Evolutionary conservation across 352 stramenopile species (phyloP), one percentile per base, ranked within the genome.

Genomic region (Pythium monospermum): DNA sequence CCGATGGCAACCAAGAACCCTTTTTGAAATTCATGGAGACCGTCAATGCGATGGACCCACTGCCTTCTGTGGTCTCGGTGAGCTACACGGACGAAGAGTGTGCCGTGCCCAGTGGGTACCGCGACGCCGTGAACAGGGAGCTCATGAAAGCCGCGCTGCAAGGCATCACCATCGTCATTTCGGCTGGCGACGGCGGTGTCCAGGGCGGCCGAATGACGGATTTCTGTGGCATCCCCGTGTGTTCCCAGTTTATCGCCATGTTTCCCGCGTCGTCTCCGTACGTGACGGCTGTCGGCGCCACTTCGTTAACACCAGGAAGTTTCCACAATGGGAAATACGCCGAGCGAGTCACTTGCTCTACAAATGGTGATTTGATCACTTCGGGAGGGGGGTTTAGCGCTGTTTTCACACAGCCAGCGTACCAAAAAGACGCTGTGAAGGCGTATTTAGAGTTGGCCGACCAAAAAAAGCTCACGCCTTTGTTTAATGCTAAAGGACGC

Each of bases 31-130:
- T 91, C 50, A 54, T 91, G 28, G 76, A 82, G 40, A 72, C 82
- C 16, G 57, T 89, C 8, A 91, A 89, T 46, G 68, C 66, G n/a
- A 77, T 87, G 62, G 59, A 83, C 0, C 66, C 74, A 2, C 53
- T 70, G 22, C 81, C 81, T 4, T 53, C 69, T 4, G 81, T 89
- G 25, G 74, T 91, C 6, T 89, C 77, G 16, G 78, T 91, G 53
- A 91, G 81, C 56, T 91, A 91, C 66, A 84, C 81, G 12, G 81
- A 91, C 56, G 81, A 91, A 39, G 81, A 91, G 57, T 88, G 77
- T 54, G 79, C 74, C 22, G 53, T 89, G 13, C 76, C 81, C 0
- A 23, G 30, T 4, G 61, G 49, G 11, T 91, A 91, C 53, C 71
- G 72, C 0, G 57, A 65, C 25, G 72, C 76, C 1, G 72, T 91